Evolutionary conservation across 1,284 basidiomycete genomes (phyloP).

Genomic region (Anthracocystis walkeri): DNA sequence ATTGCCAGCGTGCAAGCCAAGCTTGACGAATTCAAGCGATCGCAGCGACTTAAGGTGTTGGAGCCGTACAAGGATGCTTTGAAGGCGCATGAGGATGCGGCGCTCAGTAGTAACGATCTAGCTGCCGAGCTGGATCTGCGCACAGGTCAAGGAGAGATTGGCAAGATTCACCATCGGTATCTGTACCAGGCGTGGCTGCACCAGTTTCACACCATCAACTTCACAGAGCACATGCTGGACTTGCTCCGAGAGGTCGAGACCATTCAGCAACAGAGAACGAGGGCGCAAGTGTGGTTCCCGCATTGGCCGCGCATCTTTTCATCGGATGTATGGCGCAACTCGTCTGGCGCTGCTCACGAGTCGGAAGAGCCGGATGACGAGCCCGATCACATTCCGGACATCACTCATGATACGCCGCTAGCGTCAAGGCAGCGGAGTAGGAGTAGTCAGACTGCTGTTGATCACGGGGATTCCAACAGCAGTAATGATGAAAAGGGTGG

Average conservation of each 20-base stretch:
- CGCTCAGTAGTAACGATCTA: conserved; percentile 8
- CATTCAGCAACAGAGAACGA: conserved; percentile 74
- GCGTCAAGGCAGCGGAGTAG: conserved; percentile 34
- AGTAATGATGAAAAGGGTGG: conserved; percentile 1
- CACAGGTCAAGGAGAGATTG: conserved; percentile 36
- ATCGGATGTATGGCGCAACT: conserved; percentile 72
- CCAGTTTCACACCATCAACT: conserved; percentile 72
- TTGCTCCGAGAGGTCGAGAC: conserved; percentile 76
- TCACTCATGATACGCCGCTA: conserved; percentile 25
- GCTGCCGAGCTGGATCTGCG: conserved; percentile 39
- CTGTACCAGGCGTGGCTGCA: conserved; percentile 78
- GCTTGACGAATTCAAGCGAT: conserved; percentile 73
- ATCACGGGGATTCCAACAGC: not conserved
- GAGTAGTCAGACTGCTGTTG: conserved; percentile 25
- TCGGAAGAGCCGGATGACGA: conserved; percentile 43
- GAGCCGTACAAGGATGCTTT: conserved; percentile 73
- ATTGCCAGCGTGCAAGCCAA: conserved; percentile 71
- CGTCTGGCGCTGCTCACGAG: conserved; percentile 23
- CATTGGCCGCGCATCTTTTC: conserved; percentile 69
- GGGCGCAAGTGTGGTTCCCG: conserved; percentile 79
- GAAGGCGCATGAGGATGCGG: conserved; percentile 15
- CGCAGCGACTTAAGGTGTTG: conserved; percentile 75
- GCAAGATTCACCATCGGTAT: conserved; percentile 69
- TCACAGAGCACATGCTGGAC: conserved; percentile 42
- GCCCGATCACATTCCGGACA: conserved; percentile 45